Base-by-base conservation (phyloP, 192 early-diverging fungal genomes). In the Chytriomyces sp. region DNA sequence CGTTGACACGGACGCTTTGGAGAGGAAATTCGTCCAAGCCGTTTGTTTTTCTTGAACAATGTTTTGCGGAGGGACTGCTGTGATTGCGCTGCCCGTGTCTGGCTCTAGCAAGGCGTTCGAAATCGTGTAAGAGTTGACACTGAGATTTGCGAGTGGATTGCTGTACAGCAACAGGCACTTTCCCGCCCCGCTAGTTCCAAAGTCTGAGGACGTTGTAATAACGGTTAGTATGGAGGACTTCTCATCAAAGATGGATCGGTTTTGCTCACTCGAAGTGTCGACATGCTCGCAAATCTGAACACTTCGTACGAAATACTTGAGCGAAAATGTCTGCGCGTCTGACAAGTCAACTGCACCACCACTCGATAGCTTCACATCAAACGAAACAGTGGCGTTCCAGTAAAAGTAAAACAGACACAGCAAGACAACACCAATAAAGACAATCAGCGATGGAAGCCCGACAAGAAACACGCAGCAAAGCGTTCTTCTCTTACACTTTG, bases 21-120 rank as follows among this genome's bases (percentile, higher is more conserved):
- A 46, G 66, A 67, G 5, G 45, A 67, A 28, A 45, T 67, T 67
- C 7, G 66, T 67, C 66, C 66, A 67, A 43, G 66, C 66, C n/a
- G 66, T 46, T 35, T 35, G 35, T 35, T 35, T 35, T 35, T 35
- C 35, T 35, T 35, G 35, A 35, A 35, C 35, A 20, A 11, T 2
- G 45, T 26, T 20, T 47, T 20, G 66, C 2, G 16, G 11, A 44
- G 44, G 46, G 66, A 11, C 44, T 28, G 16, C 35, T 8, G 46
- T n/a, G 35, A 16, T 45, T 44, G 46, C 43, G 16, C 43, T 46
- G 11, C 5, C 9, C 5, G 28, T 20, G 66, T 67, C 66, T 28
- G 46, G 44, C 46, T 67, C 66, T 0, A n/a, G 7, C 11, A 45
- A 45, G 8, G 66, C 66, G 66, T 47, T 67, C 11, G 28, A 11